Base-by-base conservation (phyloP, 2,329 filamentous ascomycete species). In the Chalaropsis ovoidea region DNA sequence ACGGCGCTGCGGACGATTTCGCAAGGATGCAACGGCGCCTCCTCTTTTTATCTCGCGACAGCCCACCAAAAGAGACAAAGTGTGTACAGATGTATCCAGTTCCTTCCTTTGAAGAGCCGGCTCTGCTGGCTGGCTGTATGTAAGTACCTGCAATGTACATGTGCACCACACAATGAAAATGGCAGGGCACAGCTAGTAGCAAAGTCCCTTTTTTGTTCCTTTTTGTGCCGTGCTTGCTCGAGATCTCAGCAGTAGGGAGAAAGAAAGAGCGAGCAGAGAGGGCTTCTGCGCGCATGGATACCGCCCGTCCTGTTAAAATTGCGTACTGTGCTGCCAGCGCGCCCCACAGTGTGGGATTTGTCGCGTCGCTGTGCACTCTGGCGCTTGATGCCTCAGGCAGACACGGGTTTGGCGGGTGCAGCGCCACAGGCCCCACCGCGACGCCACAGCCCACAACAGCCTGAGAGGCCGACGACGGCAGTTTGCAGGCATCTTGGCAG, bases 361-460 rank as follows among this genome's bases (percentile, higher is more conserved):
- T 54, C 62, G 45, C 45, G 62, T 63, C 47, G 13, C 62, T 41
- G 62, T 63, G n/a, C 31, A 17, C 7, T 19, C 24, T 19, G 54
- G 27, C 11, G n/a, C n/a, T 42, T 35, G 35, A 54, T 67, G 62
- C 65, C 65, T 67, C 62, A 67, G 65, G 65, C 65, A 47, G 24
- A 41, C 54, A 62, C 39, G 13, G 8, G 27, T 52, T 64, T 15
- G 10, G 54, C 41, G 52, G 24, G 61, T 22, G 3, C 4, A 31
- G 17, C 54, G 54, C 62, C 62, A 64, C 43, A 47, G 15, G 47
- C 42, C 45, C 54, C 62, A 67, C 45, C 42, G 22, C 19, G 11
- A 13, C 62, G 62, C 65, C 65, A 67, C 61, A 61, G 39, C 11
- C 3, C 17, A 45, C 42, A 60, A 22, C 19, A 7, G 31, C 43